A percentile compares a stretch with the other conserved stretches of the same genome.
Conservation (phyloP, 768 basidiomycete genomes). For the Kwoniella dejecticola region DNA sequence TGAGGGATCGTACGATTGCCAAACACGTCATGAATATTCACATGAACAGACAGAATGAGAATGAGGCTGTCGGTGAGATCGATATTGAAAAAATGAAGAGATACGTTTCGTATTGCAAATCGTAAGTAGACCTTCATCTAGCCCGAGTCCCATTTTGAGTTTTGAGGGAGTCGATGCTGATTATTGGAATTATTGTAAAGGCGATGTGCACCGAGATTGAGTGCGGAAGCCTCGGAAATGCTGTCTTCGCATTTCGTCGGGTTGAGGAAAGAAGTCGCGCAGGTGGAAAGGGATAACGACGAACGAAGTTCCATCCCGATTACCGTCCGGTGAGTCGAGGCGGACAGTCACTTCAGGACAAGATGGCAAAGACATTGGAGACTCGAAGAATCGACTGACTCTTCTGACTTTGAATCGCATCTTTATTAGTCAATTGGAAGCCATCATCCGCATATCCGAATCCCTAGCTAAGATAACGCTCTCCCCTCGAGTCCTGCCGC, state of each 20-base stretch:
- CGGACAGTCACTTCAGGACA: too few relatives aligned
- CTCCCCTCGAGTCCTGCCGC: conserved; percentile 77
- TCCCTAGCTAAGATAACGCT: conserved; percentile 92
- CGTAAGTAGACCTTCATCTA: conserved; percentile 59
- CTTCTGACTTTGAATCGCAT: background rate
- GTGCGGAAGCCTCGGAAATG: conserved; percentile 92
- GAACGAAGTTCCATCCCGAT: conserved; percentile 98
- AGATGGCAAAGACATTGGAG: background rate
- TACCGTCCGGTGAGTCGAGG: conserved; percentile 75
- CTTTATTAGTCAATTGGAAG: conserved; percentile 81
- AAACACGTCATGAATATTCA: conserved; percentile 98
- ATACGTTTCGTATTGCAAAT: conserved; percentile 94
- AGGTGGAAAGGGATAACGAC: conserved; percentile 94
- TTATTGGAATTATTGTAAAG: conserved; percentile 58
- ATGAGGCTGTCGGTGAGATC: conserved; percentile 80
- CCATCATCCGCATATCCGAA: conserved; percentile 98
- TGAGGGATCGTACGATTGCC: conserved; percentile 90
- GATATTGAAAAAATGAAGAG: conserved; percentile 98
- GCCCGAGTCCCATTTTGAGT: too few relatives aligned
- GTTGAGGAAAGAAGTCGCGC: conserved; percentile 87
- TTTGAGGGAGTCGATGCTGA: background rate
- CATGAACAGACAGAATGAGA: conserved; percentile 86
- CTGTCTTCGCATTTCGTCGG: conserved; percentile 92
- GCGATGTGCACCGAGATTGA: conserved; percentile 93
- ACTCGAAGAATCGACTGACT: background rate